Base-by-base conservation (phyloP, 257 asterid genomes). In the Penstemon barbatus region DNA sequence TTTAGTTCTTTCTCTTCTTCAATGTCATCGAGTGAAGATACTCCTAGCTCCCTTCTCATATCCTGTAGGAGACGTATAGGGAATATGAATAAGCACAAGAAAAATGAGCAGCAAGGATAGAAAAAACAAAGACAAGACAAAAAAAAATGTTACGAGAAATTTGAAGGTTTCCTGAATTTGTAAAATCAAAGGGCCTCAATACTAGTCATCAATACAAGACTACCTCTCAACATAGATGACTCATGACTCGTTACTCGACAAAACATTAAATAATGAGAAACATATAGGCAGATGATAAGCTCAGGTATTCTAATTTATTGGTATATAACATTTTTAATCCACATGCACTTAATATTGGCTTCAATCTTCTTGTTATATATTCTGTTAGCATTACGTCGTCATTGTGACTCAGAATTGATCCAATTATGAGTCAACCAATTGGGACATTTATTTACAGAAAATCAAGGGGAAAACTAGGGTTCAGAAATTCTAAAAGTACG, bases 1-100 rank as follows among this genome's bases (percentile, higher is more conserved):
- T 93, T 86, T 39, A 89, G 79, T 69, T 93, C 97, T 61, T 84
- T 88, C 81, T 93, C 97, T 84, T 86, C 94, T 77, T 90, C 96
- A 40, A 83, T 71, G 65, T 90, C 96, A 68, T 93, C 96, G 10
- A 86, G 80, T 40, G 91, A 46, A 62, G 96, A 84, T 72, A 88
- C 71, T 68, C 98, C 98, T 72, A 88, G 64, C 75, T 85, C 95
- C 80, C 97, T 86, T 76, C 88, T 84, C 80, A 88, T 67, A 72
- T 86, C 96, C 98, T 92, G 77, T 69, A 77, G 54, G 7, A 66
- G 48, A 66, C 41, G 33, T 5, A 53, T 11, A 38, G 43, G 43
- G 11, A 41, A 45, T 7, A 12, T 8, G 50, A 58, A 4, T 36
- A 42, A 18, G 49, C 49, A 6, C 55, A 65, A 48, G 40, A 15